Conservation (phyloP, 495 filamentous ascomycete species). For the Tuber aestivum region DNA sequence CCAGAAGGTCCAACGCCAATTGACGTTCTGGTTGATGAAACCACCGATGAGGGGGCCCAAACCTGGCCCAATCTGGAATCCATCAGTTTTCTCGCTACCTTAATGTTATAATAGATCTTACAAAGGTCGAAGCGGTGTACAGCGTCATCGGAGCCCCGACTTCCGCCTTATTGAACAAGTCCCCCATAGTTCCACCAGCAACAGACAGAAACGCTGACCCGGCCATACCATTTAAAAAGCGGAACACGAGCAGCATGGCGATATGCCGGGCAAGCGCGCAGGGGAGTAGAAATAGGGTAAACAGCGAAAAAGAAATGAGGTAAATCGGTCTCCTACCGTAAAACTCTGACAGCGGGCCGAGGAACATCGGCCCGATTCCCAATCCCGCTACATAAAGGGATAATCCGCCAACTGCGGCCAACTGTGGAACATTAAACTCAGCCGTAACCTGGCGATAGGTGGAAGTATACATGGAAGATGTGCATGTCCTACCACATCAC, state of each 20-base stretch:
- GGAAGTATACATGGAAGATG: constrained; percentile 80
- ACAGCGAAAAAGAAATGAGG: constrained; percentile 66
- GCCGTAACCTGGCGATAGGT: constrained; percentile 74
- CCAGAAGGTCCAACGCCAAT: constrained; percentile 91
- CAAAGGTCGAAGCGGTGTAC: constrained; percentile 72
- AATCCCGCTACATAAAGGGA: constrained; percentile 73
- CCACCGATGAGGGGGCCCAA: constrained; percentile 58
- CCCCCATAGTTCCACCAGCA: constrained; percentile 84
- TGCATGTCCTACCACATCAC: constrained; percentile 60
- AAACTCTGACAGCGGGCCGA: constrained; percentile 60
- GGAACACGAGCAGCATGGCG: constrained; percentile 69
- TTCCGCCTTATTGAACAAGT: constrained; percentile 71
- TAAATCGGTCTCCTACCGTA: constrained; percentile 86
- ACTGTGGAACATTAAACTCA: constrained; percentile 64
- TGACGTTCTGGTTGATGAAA: constrained; percentile 70
- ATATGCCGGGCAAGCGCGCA: constrained; percentile 81
- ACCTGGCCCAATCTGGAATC: constrained; percentile 53
- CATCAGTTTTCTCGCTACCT: constrained; percentile 47
- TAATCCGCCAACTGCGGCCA: constrained; percentile 72
- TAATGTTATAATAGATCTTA: constrained; percentile 40
- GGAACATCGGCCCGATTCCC: constrained; percentile 45
- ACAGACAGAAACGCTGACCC: constrained; percentile 86
- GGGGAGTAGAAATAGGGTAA: constrained; percentile 80
- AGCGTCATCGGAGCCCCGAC: constrained; percentile 70
- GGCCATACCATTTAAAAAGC: constrained; percentile 79